Percentiles rank a stretch among this genome's conserved stretches.
These are phyloP conservation scores for Phallus indusiatus DNA, from an alignment of 768 basidiomycete genomes.

Conservation along the genomic window DNA sequence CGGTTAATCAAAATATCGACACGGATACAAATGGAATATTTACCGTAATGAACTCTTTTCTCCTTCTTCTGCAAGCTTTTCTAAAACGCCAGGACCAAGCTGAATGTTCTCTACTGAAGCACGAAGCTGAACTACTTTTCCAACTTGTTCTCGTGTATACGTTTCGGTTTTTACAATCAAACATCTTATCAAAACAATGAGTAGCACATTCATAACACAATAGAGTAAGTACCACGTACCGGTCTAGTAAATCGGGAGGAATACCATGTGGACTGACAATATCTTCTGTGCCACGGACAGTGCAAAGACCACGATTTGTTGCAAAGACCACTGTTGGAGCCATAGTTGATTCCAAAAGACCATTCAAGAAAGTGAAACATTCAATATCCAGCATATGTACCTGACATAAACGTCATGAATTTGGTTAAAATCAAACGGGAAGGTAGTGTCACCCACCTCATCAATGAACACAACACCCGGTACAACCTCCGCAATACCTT, in stretches of 20 bases:
- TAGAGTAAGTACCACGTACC: constrained; percentile 38
- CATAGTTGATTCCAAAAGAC: constrained; percentile 90
- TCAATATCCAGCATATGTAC: constrained; percentile 99
- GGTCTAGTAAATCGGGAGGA: constrained; percentile 87
- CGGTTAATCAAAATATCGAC: background rate
- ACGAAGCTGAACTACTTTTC: constrained; percentile 76
- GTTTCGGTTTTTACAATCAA: constrained; percentile 91
- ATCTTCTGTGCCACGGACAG: constrained; percentile 89
- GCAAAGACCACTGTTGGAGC: constrained; percentile 96
- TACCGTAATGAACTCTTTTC: constrained; percentile 75
- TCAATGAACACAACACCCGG: constrained; percentile 98
- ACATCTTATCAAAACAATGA: constrained; percentile 62
- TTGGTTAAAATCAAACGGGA: constrained; percentile 1
- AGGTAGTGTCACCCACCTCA: constrained; percentile 50
- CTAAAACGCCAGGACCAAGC: constrained; percentile 65
- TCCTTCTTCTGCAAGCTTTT: constrained; percentile 73
- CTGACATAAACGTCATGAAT: constrained; percentile 28
- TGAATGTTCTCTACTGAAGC: constrained; percentile 81
- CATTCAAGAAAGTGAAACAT: constrained; percentile 97
- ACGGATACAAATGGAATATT: background rate
- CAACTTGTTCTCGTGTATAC: constrained; percentile 77
- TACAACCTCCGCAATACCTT: constrained; percentile 95
- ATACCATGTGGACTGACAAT: constrained; percentile 89
- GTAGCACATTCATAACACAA: background rate
- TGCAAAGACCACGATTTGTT: constrained; percentile 87